Conservation (phyloP, 208 protist genomes). For the Naegleria fowleri region DNA sequence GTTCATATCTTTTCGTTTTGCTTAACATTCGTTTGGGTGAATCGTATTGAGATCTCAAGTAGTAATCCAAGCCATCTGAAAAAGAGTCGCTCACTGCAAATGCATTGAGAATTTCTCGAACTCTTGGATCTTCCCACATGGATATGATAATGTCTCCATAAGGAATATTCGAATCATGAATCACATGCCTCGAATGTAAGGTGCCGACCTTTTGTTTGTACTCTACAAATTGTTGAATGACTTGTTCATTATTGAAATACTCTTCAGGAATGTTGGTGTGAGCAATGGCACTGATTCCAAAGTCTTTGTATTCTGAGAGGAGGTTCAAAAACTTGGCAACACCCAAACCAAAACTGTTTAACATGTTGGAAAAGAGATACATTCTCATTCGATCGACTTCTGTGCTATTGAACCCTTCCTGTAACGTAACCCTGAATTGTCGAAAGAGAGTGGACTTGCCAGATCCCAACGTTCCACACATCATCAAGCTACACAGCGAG, state of each 20-base stretch:
- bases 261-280: not conserved
- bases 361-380: not conserved
- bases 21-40: not conserved
- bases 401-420: not conserved
- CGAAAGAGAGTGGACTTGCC: not conserved
- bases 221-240: not conserved
- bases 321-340: not conserved
- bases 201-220: not conserved
- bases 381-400: not conserved
- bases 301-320: not conserved
- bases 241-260: not conserved
- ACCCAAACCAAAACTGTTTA: not conserved
- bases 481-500: not conserved
- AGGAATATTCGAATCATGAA: not conserved
- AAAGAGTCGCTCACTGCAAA: not conserved
- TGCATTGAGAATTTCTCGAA: not conserved
- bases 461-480: not conserved
- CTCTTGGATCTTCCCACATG: not conserved
- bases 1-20: not conserved
- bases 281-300: not conserved
- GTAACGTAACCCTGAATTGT: not conserved
- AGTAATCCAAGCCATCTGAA: not conserved
- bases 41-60: not conserved
- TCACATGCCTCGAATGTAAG: not conserved
- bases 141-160: not conserved